Evolutionary conservation across 2,329 filamentous ascomycete genomes (phyloP).

Genomic region (Fusarium xyrophilum): DNA sequence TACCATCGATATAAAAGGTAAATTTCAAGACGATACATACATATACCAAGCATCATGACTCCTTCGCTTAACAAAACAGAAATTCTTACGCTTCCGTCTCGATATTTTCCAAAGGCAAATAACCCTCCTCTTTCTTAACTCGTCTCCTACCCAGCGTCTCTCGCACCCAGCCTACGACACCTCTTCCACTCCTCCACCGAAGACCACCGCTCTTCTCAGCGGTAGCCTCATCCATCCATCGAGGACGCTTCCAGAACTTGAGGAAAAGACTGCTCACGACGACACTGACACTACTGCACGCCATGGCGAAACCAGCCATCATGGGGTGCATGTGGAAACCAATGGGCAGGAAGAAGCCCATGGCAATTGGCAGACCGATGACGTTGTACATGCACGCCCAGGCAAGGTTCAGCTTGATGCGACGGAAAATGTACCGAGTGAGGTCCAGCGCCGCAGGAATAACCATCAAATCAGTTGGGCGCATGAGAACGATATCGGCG

Average conservation of each 20-base stretch:
- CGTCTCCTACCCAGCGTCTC: slow-evolving; percentile 50
- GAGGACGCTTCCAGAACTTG: slow-evolving; percentile 83
- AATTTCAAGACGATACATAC: background rate
- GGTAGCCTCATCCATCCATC: slow-evolving; percentile 80
- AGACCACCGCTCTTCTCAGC: slow-evolving; percentile 63
- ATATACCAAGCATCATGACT: slow-evolving; percentile 12
- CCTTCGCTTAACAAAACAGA: slow-evolving; percentile 15
- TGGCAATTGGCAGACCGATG: slow-evolving; percentile 90
- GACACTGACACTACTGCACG: slow-evolving; percentile 86
- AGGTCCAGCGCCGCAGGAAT: slow-evolving; percentile 88
- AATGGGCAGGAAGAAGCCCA: slow-evolving; percentile 93
- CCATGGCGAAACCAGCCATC: slow-evolving; percentile 95
- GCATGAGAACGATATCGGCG: slow-evolving; percentile 95
- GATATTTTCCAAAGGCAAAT: slow-evolving; percentile 64
- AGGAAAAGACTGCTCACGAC: slow-evolving; percentile 83
- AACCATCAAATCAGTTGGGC: slow-evolving; percentile 86
- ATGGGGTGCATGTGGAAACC: slow-evolving; percentile 90
- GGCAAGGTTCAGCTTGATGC: slow-evolving; percentile 91
- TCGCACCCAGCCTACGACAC: slow-evolving; percentile 52
- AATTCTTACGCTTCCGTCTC: slow-evolving; percentile 45
- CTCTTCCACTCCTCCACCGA: slow-evolving; percentile 52
- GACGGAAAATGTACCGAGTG: slow-evolving; percentile 81
- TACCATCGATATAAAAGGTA: slow-evolving; percentile 10
- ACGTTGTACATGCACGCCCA: slow-evolving; percentile 96
- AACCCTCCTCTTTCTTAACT: slow-evolving; percentile 59